phyloP scores from a whole-genome alignment of 2,329 filamentous ascomycete species.

The Xylaria multiplex region DNA sequence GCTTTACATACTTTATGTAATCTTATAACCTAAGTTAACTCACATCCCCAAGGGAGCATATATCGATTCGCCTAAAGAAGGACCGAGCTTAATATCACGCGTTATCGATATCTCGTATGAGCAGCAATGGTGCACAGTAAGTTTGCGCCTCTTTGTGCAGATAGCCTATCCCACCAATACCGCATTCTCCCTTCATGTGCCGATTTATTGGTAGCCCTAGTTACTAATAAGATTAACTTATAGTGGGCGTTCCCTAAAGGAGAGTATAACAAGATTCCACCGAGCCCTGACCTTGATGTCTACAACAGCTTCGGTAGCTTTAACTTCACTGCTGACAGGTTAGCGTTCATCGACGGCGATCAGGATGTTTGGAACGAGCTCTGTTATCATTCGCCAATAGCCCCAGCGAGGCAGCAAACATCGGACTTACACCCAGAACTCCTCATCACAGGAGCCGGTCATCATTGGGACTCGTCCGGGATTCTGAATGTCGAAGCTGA shows the following conservation, averaged over 20 bases:
- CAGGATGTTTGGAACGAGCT: conserved; percentile 63
- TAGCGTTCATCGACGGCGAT: conserved; percentile 63
- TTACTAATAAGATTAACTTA: conserved; percentile 5
- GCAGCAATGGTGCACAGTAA: conserved; percentile 61
- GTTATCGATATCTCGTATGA: conserved; percentile 60
- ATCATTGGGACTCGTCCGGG: conserved; percentile 62
- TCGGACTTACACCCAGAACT: conserved; percentile 59
- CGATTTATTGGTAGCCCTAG: not conserved
- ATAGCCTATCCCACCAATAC: not conserved
- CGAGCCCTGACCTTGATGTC: conserved; percentile 53
- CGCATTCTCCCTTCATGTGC: too few species aligned
- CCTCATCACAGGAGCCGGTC: conserved; percentile 61
- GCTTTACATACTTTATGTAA: not conserved
- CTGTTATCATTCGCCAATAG: conserved; percentile 60
- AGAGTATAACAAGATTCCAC: conserved; percentile 56
- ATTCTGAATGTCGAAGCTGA: conserved; percentile 55
- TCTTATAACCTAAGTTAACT: conserved; percentile 6
- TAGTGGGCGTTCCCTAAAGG: conserved; percentile 62
- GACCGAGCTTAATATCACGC: conserved; percentile 59
- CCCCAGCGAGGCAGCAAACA: conserved; percentile 49
- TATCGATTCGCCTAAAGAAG: conserved; percentile 56
- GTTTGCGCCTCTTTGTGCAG: not conserved
- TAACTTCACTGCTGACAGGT: conserved; percentile 56
- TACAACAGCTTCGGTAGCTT: conserved; percentile 61
- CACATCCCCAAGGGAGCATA: conserved; percentile 53